phyloP scores from a whole-genome alignment of 495 filamentous ascomycete species.

The Penicillium malachiteum region DNA sequence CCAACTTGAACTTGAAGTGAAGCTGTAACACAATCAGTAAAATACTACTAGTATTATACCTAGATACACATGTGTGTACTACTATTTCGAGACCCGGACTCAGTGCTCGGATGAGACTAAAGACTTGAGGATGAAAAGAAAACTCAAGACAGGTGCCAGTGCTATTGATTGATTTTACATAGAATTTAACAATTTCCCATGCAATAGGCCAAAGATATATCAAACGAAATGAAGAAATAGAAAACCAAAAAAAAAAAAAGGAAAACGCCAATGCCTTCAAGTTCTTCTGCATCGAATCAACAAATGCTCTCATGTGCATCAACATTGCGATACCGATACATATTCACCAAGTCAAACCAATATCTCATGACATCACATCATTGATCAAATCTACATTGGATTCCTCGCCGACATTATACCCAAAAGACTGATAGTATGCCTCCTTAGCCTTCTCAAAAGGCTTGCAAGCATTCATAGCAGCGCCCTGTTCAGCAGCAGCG shows the following conservation, averaged over 20 bases:
- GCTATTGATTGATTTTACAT: conserved; percentile 4
- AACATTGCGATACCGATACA: not conserved
- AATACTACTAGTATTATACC: too few relatives aligned
- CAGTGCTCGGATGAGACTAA: too few relatives aligned
- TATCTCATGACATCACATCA: conserved; percentile 17
- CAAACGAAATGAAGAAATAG: conserved; percentile 7
- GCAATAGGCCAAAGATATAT: conserved; percentile 13
- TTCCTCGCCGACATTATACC: conserved; percentile 8
- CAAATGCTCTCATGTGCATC: not conserved
- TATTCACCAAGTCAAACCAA: not conserved
- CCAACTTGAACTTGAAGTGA: too few relatives aligned
- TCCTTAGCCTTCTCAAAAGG: conserved; percentile 26
- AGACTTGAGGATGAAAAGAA: not conserved
- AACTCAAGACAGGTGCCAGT: not conserved
- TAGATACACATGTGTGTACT: too few relatives aligned
- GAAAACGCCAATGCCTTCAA: not conserved
- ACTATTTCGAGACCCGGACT: too few relatives aligned
- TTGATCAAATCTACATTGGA: conserved; percentile 18
- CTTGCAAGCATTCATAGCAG: conserved; percentile 19
- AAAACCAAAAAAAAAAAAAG: too few relatives aligned
- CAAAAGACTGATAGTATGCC: conserved; percentile 19
- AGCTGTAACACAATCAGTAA: too few relatives aligned
- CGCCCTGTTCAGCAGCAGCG: not conserved
- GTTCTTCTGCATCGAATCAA: not conserved
- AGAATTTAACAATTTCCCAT: conserved; percentile 12